A percentile compares a stretch with the other conserved stretches of the same genome.
phyloP scores from a whole-genome alignment of 805 yeast species.

The Starmerella vaccinii region DNA sequence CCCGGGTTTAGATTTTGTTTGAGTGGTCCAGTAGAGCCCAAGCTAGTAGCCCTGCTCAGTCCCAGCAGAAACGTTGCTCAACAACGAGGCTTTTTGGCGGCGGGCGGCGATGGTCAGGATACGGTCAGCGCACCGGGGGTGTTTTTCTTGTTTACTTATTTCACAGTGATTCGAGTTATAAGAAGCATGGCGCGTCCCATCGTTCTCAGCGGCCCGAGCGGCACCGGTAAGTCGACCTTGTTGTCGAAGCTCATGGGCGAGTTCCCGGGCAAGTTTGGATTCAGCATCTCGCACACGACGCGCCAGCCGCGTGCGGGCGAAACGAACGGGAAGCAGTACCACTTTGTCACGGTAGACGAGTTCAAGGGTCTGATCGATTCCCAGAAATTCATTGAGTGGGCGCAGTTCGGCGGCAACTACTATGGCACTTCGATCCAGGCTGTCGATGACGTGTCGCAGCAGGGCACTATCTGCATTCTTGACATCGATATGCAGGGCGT shows the following conservation, averaged over 20 bases:
- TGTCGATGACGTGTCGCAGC: constrained; percentile 55
- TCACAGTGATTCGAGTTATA: neutral
- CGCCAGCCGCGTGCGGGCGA: constrained; percentile 89
- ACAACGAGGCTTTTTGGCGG: too few relatives aligned
- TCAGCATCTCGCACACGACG: constrained; percentile 89
- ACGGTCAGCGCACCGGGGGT: neutral
- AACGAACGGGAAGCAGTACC: constrained; percentile 76
- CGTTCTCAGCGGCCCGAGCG: constrained; percentile 92
- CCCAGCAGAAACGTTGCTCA: too few relatives aligned
- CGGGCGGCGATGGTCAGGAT: neutral
- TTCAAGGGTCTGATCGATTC: constrained; percentile 68
- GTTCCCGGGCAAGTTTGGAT: constrained; percentile 82
- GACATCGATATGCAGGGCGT: constrained; percentile 99
- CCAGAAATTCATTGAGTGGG: constrained; percentile 87
- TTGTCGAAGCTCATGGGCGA: constrained; percentile 83
- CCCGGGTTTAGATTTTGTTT: too few relatives aligned
- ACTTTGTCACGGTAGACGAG: constrained; percentile 68
- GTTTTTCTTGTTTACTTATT: neutral
- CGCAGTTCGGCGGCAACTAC: constrained; percentile 94
- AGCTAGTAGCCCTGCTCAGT: too few relatives aligned
- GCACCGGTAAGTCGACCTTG: constrained; percentile 90
- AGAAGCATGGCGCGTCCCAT: constrained; percentile 55
- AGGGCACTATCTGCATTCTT: constrained; percentile 71
- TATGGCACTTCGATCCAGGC: constrained; percentile 89
- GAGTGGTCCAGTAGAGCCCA: too few relatives aligned